These are phyloP conservation scores for Hypoxylon lienhwacheense DNA, from an alignment of 495 filamentous ascomycete species.

Conservation along the genomic window DNA sequence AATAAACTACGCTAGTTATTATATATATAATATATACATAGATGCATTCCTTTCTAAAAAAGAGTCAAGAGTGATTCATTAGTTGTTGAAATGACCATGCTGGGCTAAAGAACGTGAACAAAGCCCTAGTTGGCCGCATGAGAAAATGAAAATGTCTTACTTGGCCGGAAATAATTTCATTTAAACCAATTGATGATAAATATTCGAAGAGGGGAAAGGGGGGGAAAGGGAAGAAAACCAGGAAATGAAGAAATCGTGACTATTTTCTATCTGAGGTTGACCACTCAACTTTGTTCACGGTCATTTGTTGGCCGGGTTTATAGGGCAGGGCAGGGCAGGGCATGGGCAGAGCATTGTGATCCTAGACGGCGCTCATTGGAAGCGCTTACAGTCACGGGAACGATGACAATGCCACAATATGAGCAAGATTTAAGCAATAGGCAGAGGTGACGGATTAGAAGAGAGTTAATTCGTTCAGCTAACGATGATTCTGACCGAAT, in stretches of 20 bases:
- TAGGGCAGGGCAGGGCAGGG: too few species aligned
- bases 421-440: constrained; percentile 13
- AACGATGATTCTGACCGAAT: constrained; percentile 24
- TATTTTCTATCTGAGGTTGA: constrained; percentile 4
- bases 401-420: constrained; percentile 30
- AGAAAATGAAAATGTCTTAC: neutral
- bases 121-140: constrained; percentile 4
- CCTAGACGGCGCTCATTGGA: constrained; percentile 24
- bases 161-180: neutral
- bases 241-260: constrained; percentile 9
- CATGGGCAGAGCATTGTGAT: constrained; percentile 24
- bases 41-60: too few species aligned
- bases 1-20: too few species aligned
- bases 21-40: too few species aligned
- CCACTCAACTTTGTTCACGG: constrained; percentile 3
- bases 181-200: constrained; percentile 6
- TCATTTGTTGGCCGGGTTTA: constrained; percentile 20
- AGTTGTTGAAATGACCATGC: too few species aligned
- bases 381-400: constrained; percentile 23
- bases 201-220: constrained; percentile 8
- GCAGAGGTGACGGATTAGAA: constrained; percentile 5
- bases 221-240: constrained; percentile 2
- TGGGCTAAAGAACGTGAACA: too few species aligned
- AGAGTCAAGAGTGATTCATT: too few species aligned
- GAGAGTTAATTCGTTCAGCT: constrained; percentile 19